These are phyloP conservation scores for Sporothrix brasiliensis DNA, from an alignment of 2,329 filamentous ascomycete genomes.

Conservation along the genomic window DNA sequence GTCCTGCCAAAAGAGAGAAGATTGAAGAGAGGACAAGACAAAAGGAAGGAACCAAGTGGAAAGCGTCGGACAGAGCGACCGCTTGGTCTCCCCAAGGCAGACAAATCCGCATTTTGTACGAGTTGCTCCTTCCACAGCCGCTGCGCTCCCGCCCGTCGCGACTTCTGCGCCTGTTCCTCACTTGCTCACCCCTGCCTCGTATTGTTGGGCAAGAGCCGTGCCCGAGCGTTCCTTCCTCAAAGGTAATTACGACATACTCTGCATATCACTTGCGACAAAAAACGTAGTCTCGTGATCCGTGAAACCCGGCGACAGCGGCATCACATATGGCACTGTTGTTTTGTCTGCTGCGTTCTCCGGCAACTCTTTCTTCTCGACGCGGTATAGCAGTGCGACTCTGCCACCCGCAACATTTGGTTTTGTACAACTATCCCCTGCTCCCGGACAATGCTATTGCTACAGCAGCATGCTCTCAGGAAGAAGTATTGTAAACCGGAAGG, in stretches of 20 bases:
- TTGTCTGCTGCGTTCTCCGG: no score
- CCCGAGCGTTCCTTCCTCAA: slow-evolving; percentile 1
- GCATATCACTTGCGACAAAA: not conserved
- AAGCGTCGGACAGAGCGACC: slow-evolving; percentile 3
- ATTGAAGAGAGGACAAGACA: not conserved
- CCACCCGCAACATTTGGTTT: not conserved
- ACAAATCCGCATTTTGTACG: not conserved
- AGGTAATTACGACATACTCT: not conserved
- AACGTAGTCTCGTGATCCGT: not conserved
- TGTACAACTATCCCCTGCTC: no score
- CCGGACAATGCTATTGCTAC: not conserved
- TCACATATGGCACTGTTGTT: no score
- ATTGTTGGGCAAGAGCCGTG: slow-evolving; percentile 12
- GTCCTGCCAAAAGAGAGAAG: not conserved
- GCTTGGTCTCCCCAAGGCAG: not conserved
- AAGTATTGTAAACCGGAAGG: not conserved
- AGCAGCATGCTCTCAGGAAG: not conserved
- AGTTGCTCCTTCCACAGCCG: slow-evolving; percentile 2
- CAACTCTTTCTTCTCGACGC: no score
- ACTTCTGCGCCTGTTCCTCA: slow-evolving; percentile 2
- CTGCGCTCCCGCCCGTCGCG: slow-evolving; percentile 2
- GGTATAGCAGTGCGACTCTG: not conserved
- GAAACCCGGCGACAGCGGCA: not conserved
- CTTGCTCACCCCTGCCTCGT: not conserved
- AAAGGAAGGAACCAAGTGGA: not conserved